These are phyloP conservation scores for Uncinocarpus reesii DNA, from an alignment of 2,329 filamentous ascomycete genomes.

Conservation along the genomic window DNA sequence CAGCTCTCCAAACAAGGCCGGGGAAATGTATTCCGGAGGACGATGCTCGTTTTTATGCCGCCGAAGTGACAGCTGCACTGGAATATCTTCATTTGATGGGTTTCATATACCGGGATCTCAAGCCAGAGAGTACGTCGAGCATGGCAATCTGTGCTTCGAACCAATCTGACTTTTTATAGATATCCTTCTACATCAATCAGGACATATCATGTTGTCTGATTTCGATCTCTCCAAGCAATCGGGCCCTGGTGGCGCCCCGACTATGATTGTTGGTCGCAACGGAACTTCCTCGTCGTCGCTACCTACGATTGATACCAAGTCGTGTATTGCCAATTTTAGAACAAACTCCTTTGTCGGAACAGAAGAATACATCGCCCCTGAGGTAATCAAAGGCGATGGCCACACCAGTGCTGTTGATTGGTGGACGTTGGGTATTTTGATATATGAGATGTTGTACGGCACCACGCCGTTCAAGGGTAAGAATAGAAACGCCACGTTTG, in stretches of 20 bases:
- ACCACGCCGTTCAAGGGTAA: slow-evolving; percentile 99
- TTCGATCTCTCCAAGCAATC: slow-evolving; percentile 98
- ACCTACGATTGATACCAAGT: slow-evolving; percentile 96
- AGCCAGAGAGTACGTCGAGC: slow-evolving; percentile 75
- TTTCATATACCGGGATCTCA: slow-evolving; percentile 96
- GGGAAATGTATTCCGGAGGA: slow-evolving; percentile 97
- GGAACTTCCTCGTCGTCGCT: slow-evolving; percentile 76
- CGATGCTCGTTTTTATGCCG: slow-evolving; percentile 92
- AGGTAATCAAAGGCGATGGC: slow-evolving; percentile 96
- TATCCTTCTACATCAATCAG: slow-evolving; percentile 95
- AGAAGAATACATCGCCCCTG: slow-evolving; percentile 96
- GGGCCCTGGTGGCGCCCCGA: slow-evolving; percentile 86
- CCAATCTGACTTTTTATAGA: slow-evolving; percentile 46
- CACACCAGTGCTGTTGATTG: slow-evolving; percentile 98
- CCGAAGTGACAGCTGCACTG: slow-evolving; percentile 88
- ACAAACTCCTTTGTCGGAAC: slow-evolving; percentile 98
- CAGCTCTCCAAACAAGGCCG: slow-evolving; percentile 82
- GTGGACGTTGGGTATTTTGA: slow-evolving; percentile 96
- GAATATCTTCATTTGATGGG: slow-evolving; percentile 98
- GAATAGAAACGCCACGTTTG: slow-evolving; percentile 95
- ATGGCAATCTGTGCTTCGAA: neutral
- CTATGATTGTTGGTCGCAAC: slow-evolving; percentile 90
- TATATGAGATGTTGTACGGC: slow-evolving; percentile 98
- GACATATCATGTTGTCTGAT: slow-evolving; percentile 98
- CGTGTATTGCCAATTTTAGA: slow-evolving; percentile 94